Conservation (phyloP, 2,329 filamentous ascomycete species). For the Aspergillus sp. region DNA sequence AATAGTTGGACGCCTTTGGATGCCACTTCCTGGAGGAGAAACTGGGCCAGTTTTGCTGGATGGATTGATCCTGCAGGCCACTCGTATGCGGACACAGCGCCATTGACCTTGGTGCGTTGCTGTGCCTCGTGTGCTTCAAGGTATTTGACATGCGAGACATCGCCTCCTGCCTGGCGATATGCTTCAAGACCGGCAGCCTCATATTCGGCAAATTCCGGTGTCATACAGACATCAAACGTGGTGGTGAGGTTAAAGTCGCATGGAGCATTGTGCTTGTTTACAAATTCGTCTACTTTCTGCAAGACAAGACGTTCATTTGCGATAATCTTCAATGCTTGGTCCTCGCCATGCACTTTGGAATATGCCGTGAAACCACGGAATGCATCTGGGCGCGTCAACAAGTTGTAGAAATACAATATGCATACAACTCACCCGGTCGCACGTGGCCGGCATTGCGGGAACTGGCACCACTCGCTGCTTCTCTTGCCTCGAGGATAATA, state of each 20-base stretch:
- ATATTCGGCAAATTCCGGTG: slow-evolving; percentile 42
- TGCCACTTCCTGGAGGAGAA: slow-evolving; percentile 37
- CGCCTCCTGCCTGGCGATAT: slow-evolving; percentile 40
- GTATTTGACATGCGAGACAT: slow-evolving; percentile 39
- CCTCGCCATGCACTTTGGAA: slow-evolving; percentile 35
- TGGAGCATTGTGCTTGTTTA: slow-evolving; percentile 35
- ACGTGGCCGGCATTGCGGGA: slow-evolving; percentile 44
- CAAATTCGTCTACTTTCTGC: slow-evolving; percentile 37
- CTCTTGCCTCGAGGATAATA: slow-evolving; percentile 40
- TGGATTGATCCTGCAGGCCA: slow-evolving; percentile 49
- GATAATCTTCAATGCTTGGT: slow-evolving; percentile 45
- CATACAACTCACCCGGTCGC: slow-evolving; percentile 19
- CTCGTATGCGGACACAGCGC: slow-evolving; percentile 44
- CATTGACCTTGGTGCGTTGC: slow-evolving; percentile 31
- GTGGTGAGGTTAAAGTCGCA: slow-evolving; percentile 46
- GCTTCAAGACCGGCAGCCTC: slow-evolving; percentile 37
- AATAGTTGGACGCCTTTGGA: slow-evolving; percentile 36
- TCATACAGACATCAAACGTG: slow-evolving; percentile 48
- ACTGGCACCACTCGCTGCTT: slow-evolving; percentile 42
- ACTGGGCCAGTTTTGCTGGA: slow-evolving; percentile 48
- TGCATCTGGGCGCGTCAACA: slow-evolving; percentile 27
- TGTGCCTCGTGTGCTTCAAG: slow-evolving; percentile 38
- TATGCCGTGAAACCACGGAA: slow-evolving; percentile 47
- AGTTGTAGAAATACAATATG: neutral
- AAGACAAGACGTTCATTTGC: slow-evolving; percentile 41